These are phyloP conservation scores for Stachybotrys chlorohalonatus DNA, from an alignment of 2,329 filamentous ascomycete genomes.

Conservation along the genomic window DNA sequence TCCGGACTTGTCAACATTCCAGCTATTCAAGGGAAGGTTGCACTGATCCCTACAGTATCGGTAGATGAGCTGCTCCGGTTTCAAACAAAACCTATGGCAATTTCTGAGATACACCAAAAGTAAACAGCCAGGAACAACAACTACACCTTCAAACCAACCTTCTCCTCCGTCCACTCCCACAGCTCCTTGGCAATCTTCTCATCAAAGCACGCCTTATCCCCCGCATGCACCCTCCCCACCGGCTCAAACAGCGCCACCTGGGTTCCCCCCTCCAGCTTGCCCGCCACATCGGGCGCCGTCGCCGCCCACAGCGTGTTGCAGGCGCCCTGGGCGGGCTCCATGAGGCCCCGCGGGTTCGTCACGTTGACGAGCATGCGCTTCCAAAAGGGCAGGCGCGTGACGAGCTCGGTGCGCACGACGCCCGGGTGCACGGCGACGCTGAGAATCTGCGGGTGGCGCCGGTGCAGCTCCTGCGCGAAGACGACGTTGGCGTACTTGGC, in stretches of 20 bases:
- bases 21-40: no score
- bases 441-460: constrained; percentile 30
- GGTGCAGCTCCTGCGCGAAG: constrained; percentile 33
- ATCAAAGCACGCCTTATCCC: constrained; percentile 13
- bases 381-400: constrained; percentile 12
- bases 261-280: constrained; percentile 6
- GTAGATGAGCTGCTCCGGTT: no score
- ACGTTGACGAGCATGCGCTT: constrained; percentile 14
- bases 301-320: constrained; percentile 23
- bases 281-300: constrained; percentile 8
- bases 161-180: constrained; percentile 27
- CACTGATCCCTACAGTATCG: no score
- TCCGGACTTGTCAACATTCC: not conserved
- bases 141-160: constrained; percentile 2
- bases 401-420: constrained; percentile 20
- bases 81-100: no score
- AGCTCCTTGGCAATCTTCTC: constrained; percentile 21
- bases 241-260: constrained; percentile 16
- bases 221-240: constrained; percentile 12
- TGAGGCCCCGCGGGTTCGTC: constrained; percentile 10
- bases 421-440: constrained; percentile 41
- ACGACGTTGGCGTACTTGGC: constrained; percentile 41
- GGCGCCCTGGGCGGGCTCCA: constrained; percentile 18
- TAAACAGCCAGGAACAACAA: constrained; percentile 1
- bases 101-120: not conserved